Evolutionary conservation across 805 yeast genomes (phyloP).

Genomic region (Starmerella lactis-condensi): DNA sequence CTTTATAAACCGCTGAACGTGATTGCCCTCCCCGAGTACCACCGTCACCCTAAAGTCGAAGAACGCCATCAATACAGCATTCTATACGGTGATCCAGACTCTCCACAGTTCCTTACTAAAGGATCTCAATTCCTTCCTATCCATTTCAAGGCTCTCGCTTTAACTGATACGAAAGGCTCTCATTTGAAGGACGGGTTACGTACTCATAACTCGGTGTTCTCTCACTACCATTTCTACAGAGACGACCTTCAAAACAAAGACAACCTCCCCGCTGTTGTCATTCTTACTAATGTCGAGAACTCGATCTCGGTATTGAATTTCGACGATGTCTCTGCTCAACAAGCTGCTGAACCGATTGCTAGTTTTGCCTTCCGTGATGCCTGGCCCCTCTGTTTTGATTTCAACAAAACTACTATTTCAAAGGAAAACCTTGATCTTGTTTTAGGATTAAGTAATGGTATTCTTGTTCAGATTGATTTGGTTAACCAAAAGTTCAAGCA

Average conservation of each 20-base stretch:
- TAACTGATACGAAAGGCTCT: too few relatives aligned
- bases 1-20: constrained; percentile 18
- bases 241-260: too few relatives aligned
- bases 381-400: constrained; percentile 24
- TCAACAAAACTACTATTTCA: constrained; percentile 21
- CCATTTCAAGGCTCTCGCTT: not conserved
- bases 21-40: constrained; percentile 23
- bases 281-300: constrained; percentile 13
- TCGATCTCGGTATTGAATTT: constrained; percentile 17
- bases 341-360: constrained; percentile 22
- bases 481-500: constrained; percentile 31
- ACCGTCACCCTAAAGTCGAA: constrained; percentile 8
- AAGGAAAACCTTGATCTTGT: constrained; percentile 30
- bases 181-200: too few relatives aligned
- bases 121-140: constrained; percentile 10
- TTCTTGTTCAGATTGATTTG: constrained; percentile 42
- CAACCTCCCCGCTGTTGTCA: constrained; percentile 25
- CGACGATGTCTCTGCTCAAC: constrained; percentile 8
- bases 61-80: constrained; percentile 23
- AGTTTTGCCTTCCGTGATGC: constrained; percentile 25
- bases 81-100: constrained; percentile 21
- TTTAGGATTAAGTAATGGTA: constrained; percentile 52
- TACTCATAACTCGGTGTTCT: too few relatives aligned
- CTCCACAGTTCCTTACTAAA: constrained; percentile 13
- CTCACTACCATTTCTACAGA: too few relatives aligned